Evolutionary conservation across 768 basidiomycete genomes (phyloP), one percentile per base, ranked within the genome.

Genomic region (Tulasnella sp.): DNA sequence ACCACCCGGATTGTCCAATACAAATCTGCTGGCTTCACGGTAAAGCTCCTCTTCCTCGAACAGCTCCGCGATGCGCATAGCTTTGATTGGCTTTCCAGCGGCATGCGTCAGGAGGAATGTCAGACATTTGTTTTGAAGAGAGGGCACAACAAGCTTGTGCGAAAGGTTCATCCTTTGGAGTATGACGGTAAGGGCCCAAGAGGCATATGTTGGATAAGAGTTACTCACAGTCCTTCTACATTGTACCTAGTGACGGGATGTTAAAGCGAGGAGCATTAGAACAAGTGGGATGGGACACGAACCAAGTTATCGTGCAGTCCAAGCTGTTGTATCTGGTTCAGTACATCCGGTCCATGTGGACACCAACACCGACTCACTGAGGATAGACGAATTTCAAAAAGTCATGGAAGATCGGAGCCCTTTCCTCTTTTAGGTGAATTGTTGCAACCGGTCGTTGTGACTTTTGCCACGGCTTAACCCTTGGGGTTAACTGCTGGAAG

Each of bases 381-480:
- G 92, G 92, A 68, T 96, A 94, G 50, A 92, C 80, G 67, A 83
- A 93, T 72, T 86, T 88, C 58, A 96, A 77, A 67, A 94, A 91
- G 68, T 94, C 92, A 58, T 94, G 91, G 67, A 96, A 93, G 9
- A 83, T 87, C 66, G 73, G 77, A 2, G 92, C 88, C 65, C 82
- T 81, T 71, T 96, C 92, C 69, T 97, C 92, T 61, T 86, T 86
- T 51, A 97, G 77, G 19, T 91, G 80, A 39, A 97, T 85, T 2
- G 90, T 80, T 11, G 91, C 92, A 63, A 90, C 86, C 0, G 83
- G 52, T 14, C 25, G 31, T 0, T 45, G 39, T 11, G 52, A 54
- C n/a, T 54, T 39, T 45, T 15, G 34, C 32, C 32, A 19, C 2
- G 37, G n/a, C n/a, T n/a, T n/a, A n/a, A n/a, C n/a, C n/a, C n/a